Evolutionary conservation across 2,329 filamentous ascomycete genomes (phyloP).

Genomic region (Colletotrichum sp.): DNA sequence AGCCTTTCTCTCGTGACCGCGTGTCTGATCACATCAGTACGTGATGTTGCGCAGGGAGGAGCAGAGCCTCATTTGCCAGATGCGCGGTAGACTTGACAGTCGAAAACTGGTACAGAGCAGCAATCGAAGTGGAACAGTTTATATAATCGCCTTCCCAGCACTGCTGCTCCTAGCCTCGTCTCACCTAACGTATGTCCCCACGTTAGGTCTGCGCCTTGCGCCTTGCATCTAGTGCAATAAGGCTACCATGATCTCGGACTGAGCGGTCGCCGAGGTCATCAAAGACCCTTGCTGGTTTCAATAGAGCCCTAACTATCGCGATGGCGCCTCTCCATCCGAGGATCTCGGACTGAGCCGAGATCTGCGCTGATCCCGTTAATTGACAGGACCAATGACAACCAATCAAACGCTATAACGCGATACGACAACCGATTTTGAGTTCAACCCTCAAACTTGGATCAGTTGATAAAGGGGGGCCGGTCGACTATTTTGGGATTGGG

Average conservation of each 20-base stretch:
- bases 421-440: neutral
- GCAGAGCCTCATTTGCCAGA: neutral
- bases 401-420: neutral
- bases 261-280: too few species aligned
- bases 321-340: neutral
- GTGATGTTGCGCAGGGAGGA: too few species aligned
- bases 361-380: neutral
- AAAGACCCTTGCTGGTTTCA: neutral
- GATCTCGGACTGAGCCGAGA: neutral
- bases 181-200: neutral
- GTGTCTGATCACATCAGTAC: too few species aligned
- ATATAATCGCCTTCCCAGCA: neutral
- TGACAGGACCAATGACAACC: neutral
- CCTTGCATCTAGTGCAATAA: neutral
- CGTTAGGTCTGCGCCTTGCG: too few species aligned
- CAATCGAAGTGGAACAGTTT: too few species aligned
- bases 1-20: too few species aligned
- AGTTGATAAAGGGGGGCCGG: neutral
- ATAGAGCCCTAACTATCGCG: neutral
- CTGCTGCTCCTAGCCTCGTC: neutral
- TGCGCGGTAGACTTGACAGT: neutral
- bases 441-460: neutral
- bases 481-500: too few species aligned
- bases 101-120: neutral
- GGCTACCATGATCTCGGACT: neutral